Base-by-base conservation (phyloP, 129 eudicot genomes). In the Tagetes patula region DNA sequence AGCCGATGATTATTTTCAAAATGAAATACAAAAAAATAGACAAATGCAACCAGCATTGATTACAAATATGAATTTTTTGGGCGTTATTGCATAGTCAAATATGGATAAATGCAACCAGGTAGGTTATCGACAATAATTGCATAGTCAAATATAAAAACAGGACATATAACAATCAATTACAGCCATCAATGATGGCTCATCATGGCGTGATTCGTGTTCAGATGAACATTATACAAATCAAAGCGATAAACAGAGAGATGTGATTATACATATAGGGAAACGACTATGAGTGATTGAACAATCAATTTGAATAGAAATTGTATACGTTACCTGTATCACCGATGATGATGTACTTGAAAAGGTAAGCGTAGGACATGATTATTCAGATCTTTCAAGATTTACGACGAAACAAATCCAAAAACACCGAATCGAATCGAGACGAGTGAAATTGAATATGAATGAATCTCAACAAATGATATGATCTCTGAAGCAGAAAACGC, bases 341-440 rank as follows among this genome's bases (percentile, higher is more conserved):
- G 78, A 88, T 88, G 88, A 88, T 85, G 77, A 85, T 88, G 84
- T 88, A 88, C 86, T 88, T 88, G 87, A 88, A 88, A 14, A 88
- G 95, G 42, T 88, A 88, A 6, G 95, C 95, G 82, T 88, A 88
- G 63, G 95, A 88, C 95, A 88, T 88, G 74, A 46, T 79, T 59
- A 13, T 53, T 74, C 78, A 66, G 68, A 71, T 81, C 70, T 52
- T 63, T 36, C 34, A 33, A 54, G 65, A 38, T 46, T 72, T 41
- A 36, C 20, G 27, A 61, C 43, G 55, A 68, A 46, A 11, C 32
- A 12, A 1, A 53, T n/a, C 48, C 33, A 13, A 13, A 50, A 69
- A 39, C 63, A 34, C 54, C 34, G 7, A 53, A 39, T 8, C 8
- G 11, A 65, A 75, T 75, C 69, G 34, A 14, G 37, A 65, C 69